Base-by-base conservation (phyloP, 768 basidiomycete species). In the Phanerodontia chrysosporium region DNA sequence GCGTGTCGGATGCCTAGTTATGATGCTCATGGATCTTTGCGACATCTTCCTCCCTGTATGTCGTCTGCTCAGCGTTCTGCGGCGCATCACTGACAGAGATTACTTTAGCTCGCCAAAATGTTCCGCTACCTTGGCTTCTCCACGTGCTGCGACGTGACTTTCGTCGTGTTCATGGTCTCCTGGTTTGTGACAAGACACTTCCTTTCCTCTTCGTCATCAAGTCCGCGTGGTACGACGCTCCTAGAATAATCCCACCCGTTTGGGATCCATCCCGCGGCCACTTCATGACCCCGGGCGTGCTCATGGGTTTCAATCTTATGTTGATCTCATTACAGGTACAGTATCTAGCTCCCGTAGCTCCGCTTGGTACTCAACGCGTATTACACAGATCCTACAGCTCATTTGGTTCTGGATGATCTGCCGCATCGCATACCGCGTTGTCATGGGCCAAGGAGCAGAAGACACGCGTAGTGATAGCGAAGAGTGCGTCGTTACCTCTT, bases 151-250 rank as follows among this genome's bases (percentile, higher is more conserved):
- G 95, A 98, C 71, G 65, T 75, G 25, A 80, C 83, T 0, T 98
- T 99, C 68, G 89, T 77, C 29, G 66, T 81, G 62, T 99, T 96
- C 78, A 80, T 98, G 67, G 53, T 95, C 22, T 90, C 90, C 10
- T 99, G 97, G 97, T 77, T 97, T 61, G 69, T 92, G 27, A 95
- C 95, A 1, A 85, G 97, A 46, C 93, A 98, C 67, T 72, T 92
- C 63, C 78, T 95, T 95, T 95, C 76, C 67, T 83, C 45, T 70
- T 85, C 55, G 84, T 88, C 61, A 87, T 97, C 63, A 75, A 78
- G 59, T 87, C 87, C 10, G 72, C 79, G 14, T 78, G 79, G 58
- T 68, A 76, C 60, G 85, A 92, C 57, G 66, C 74, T 1, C 79
- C 81, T 2, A 67, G 62, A 0, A 66, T 83, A 22, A 71, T 91